These are phyloP conservation scores for Astragalus glycyphyllos DNA, from an alignment of 306 rosid species.

Conservation along the genomic window DNA sequence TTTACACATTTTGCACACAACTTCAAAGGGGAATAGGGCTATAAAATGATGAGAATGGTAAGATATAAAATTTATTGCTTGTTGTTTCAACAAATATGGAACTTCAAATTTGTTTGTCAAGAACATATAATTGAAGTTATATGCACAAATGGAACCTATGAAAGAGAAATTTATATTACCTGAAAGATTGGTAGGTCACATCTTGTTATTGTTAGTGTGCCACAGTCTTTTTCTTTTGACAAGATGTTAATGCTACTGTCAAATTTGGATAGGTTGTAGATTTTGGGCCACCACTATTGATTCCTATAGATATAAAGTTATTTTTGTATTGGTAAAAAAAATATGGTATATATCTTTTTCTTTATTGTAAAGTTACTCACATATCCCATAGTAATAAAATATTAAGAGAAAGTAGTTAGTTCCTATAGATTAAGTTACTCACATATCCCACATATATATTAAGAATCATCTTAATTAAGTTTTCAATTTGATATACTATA, in stretches of 20 bases:
- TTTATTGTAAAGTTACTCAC: slow-evolving; percentile 11
- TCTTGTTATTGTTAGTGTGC: background rate
- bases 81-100: too few relatives aligned
- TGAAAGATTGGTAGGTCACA: slow-evolving; percentile 4
- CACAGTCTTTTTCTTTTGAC: too few relatives aligned
- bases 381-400: slow-evolving; percentile 15
- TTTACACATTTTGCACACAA: slow-evolving; percentile 5
- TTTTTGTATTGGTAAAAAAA: slow-evolving; percentile 27
- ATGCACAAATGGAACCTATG: background rate
- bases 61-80: background rate
- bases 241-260: slow-evolving; percentile 14
- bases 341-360: slow-evolving; percentile 25
- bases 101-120: too few relatives aligned
- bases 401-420: slow-evolving; percentile 7
- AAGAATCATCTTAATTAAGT: slow-evolving; percentile 1
- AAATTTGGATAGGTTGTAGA: slow-evolving; percentile 28
- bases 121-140: too few relatives aligned
- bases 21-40: slow-evolving; percentile 4
- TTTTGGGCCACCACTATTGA: slow-evolving; percentile 11
- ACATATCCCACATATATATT: too few relatives aligned
- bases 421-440: background rate
- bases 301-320: background rate
- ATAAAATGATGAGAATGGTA: background rate
- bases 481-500: background rate
- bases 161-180: background rate